Conservation (phyloP, 257 asterid genomes). For the Thymus mandschuricus region DNA sequence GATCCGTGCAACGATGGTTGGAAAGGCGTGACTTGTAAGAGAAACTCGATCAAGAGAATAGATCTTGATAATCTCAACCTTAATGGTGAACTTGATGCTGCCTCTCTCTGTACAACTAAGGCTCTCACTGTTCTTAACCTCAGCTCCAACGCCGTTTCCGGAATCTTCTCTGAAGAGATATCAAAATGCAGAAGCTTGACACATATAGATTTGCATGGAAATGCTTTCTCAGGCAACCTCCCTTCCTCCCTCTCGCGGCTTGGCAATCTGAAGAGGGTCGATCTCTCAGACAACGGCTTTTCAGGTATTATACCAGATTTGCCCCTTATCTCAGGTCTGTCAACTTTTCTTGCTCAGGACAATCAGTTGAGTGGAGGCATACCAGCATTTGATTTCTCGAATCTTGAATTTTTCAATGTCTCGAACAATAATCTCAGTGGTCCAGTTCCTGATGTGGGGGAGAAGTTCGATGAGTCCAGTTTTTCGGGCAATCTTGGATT, state of each 20-base stretch:
- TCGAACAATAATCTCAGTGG: conserved; percentile 67
- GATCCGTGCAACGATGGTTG: conserved; percentile 63
- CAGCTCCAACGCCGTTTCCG: conserved; percentile 46
- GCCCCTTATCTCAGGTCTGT: conserved; percentile 58
- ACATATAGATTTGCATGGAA: conserved; percentile 50
- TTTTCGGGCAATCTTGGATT: conserved; percentile 59
- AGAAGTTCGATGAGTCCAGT: conserved; percentile 42
- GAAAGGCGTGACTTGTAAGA: conserved; percentile 56
- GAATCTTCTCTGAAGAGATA: conserved; percentile 48
- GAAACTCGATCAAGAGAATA: conserved; percentile 42
- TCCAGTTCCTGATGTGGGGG: conserved; percentile 51
- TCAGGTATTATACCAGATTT: conserved; percentile 57
- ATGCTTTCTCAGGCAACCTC: conserved; percentile 51
- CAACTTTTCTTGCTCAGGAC: conserved; percentile 56
- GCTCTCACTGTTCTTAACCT: conserved; percentile 59
- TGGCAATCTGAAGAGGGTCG: conserved; percentile 51
- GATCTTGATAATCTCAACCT: conserved; percentile 51
- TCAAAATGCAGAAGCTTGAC: conserved; percentile 54
- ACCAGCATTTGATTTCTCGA: conserved; percentile 58
- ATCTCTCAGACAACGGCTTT: conserved; percentile 55
- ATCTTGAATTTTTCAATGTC: conserved; percentile 62
- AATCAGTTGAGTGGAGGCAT: conserved; percentile 54
- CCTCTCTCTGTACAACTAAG: conserved; percentile 41
- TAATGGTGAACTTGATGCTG: conserved; percentile 53
- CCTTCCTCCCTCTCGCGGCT: conserved; percentile 49